Conservation (phyloP, 371 early-diverging fungal genomes). For the Mucor saturninus region DNA sequence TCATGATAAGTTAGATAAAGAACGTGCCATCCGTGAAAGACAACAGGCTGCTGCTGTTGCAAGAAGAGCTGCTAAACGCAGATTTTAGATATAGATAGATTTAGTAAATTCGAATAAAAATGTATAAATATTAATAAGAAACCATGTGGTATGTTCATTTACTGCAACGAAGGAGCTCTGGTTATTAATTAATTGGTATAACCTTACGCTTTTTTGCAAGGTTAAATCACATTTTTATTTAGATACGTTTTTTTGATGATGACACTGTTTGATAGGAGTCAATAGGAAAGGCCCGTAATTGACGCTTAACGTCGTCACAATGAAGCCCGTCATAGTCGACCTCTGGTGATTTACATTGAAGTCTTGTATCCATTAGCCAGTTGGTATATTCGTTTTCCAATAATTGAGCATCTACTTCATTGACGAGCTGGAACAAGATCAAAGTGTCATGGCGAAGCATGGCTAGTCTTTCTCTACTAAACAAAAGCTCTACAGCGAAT, state of each 20-base stretch:
- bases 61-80: slow-evolving; percentile 53
- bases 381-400: slow-evolving; percentile 63
- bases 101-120: too few species aligned
- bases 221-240: background rate
- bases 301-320: slow-evolving; percentile 31
- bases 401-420: slow-evolving; percentile 58
- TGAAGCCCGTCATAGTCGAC: slow-evolving; percentile 16
- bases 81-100: slow-evolving; percentile 36
- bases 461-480: slow-evolving; percentile 60
- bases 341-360: slow-evolving; percentile 41
- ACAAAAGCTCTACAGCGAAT: slow-evolving; percentile 55
- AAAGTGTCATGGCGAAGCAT: slow-evolving; percentile 62
- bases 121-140: too few species aligned
- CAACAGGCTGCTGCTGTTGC: slow-evolving; percentile 56
- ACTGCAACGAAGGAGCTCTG: too few species aligned
- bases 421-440: slow-evolving; percentile 60
- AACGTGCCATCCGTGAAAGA: slow-evolving; percentile 53
- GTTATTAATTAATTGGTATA: too few species aligned
- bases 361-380: slow-evolving; percentile 62
- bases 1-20: slow-evolving; percentile 49
- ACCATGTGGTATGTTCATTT: too few species aligned
- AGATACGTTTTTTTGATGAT: background rate
- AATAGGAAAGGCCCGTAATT: slow-evolving; percentile 20
- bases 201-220: too few species aligned
- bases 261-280: slow-evolving; percentile 5